Conservation (phyloP, 371 early-diverging fungal species). For the Funneliformis caledonium region DNA sequence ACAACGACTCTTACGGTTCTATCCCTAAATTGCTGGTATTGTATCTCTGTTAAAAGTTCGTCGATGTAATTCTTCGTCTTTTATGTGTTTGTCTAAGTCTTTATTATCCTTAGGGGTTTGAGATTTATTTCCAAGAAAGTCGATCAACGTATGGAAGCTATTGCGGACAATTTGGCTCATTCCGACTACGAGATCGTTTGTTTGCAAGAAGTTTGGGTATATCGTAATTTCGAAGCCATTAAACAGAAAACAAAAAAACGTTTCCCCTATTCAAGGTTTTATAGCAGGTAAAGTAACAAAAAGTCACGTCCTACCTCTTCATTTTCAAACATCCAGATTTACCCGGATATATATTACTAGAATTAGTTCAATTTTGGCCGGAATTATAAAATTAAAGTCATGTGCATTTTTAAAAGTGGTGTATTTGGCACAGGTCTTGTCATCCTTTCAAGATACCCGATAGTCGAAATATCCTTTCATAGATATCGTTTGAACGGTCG, state of each 20-base stretch:
- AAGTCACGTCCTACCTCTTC: neutral
- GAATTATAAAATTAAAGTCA: neutral
- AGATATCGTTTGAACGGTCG: conserved; percentile 62
- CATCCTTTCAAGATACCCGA: conserved; percentile 58
- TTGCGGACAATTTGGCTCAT: conserved; percentile 55
- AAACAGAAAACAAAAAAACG: conserved; percentile 42
- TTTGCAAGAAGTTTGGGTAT: conserved; percentile 67
- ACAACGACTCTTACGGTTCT: conserved; percentile 52
- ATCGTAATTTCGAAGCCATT: conserved; percentile 56
- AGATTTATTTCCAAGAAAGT: conserved; percentile 57
- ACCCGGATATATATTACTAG: neutral
- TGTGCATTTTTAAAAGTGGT: conserved; percentile 50
- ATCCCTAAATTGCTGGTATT: conserved; percentile 63
- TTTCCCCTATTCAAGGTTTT: conserved; percentile 57
- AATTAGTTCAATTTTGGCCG: neutral
- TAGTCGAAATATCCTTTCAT: conserved; percentile 52
- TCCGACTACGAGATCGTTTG: conserved; percentile 61
- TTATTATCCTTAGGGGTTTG: conserved; percentile 55
- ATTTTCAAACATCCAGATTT: neutral
- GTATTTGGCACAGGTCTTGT: conserved; percentile 64
- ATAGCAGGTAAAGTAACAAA: conserved; percentile 49
- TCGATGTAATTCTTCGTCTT: neutral
- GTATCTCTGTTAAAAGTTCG: neutral
- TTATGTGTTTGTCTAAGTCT: neutral
- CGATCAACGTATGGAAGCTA: conserved; percentile 55